Evolutionary conservation across 352 stramenopile species (phyloP).

Genomic region (Phytophthora pisi): DNA sequence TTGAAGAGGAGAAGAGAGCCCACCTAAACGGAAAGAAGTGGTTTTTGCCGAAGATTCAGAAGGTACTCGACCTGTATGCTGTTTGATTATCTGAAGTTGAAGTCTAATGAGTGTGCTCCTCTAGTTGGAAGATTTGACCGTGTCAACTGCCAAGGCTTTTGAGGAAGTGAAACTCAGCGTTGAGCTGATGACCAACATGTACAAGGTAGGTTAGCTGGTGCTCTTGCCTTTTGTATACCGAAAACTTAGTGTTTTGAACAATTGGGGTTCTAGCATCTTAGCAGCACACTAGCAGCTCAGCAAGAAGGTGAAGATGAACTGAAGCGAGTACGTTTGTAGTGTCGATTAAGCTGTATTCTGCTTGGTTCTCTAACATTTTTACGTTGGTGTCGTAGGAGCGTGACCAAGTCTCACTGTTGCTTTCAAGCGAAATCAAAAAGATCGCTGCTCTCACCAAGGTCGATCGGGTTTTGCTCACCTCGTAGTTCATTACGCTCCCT

Average conservation of each 20-base stretch:
- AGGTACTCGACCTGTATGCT: slow-evolving; percentile 24
- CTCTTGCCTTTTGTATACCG: background rate
- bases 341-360: background rate
- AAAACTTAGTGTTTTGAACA: background rate
- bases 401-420: slow-evolving; percentile 49
- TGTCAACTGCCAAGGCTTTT: slow-evolving; percentile 62
- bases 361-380: background rate
- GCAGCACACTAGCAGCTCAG: slow-evolving; percentile 49
- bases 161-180: slow-evolving; percentile 85
- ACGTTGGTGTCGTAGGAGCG: slow-evolving; percentile 43
- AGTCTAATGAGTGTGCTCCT: background rate
- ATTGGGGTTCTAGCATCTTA: slow-evolving; percentile 41
- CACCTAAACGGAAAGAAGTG: slow-evolving; percentile 73
- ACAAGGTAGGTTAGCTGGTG: slow-evolving; percentile 56
- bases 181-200: slow-evolving; percentile 88
- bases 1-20: slow-evolving; percentile 69
- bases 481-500: background rate
- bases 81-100: background rate
- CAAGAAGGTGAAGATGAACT: slow-evolving; percentile 68
- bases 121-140: slow-evolving; percentile 68
- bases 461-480: background rate
- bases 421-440: slow-evolving; percentile 81
- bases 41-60: slow-evolving; percentile 75
- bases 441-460: slow-evolving; percentile 70
- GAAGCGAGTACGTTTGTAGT: slow-evolving; percentile 38